Percentiles rank a stretch among this genome's conserved stretches.
phyloP scores from a whole-genome alignment of 768 basidiomycete species.

The Podaxis sp. region DNA sequence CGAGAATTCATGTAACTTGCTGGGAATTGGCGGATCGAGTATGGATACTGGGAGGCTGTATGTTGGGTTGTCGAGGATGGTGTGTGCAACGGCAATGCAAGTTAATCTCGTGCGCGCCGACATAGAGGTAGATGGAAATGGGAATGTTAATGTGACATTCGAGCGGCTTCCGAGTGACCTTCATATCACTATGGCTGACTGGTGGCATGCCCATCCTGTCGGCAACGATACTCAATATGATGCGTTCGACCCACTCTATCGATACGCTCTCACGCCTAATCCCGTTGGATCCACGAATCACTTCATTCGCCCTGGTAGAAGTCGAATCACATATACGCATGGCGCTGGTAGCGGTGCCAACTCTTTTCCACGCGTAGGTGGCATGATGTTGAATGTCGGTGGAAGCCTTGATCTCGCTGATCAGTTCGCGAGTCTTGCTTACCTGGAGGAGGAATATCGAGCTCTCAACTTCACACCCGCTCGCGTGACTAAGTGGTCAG shows the following conservation, averaged over 20 bases:
- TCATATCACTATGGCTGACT: conserved; percentile 1
- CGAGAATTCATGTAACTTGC: not conserved
- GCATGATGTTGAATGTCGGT: not conserved
- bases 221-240: not conserved
- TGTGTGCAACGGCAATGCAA: conserved; percentile 12
- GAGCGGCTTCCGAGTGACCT: conserved; percentile 13
- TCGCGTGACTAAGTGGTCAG: not conserved
- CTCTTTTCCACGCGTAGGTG: not conserved
- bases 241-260: not conserved
- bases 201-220: not conserved
- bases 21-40: not conserved
- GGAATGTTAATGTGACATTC: not conserved
- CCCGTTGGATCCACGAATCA: not conserved
- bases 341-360: not conserved
- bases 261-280: not conserved
- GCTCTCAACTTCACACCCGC: not conserved
- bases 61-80: conserved; percentile 11
- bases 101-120: conserved; percentile 6
- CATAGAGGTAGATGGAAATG: conserved; percentile 8
- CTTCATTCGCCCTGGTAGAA: not conserved
- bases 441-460: not conserved
- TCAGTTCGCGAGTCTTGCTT: not conserved
- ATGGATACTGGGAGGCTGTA: not conserved
- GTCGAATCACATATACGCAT: not conserved
- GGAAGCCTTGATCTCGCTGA: not conserved